phyloP scores from a whole-genome alignment of 352 stramenopile genomes.

The Pythium monospermum region DNA sequence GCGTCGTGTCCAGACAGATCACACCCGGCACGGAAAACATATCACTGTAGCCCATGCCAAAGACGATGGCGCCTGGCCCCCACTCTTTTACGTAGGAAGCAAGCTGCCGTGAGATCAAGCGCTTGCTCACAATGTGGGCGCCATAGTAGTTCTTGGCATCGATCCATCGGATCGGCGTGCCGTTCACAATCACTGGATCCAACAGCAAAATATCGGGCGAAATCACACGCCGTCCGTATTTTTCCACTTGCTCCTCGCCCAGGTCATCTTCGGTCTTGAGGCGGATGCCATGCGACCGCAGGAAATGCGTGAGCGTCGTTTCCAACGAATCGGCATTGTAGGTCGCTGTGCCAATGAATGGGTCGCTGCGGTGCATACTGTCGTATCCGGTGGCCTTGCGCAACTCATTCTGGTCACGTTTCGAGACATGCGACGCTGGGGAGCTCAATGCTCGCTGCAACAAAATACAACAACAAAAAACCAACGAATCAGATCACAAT shows the following conservation, averaged over 20 bases:
- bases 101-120: conserved; percentile 75
- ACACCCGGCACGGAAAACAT: conserved; percentile 82
- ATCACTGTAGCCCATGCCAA: conserved; percentile 84
- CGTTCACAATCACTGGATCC: conserved; percentile 80
- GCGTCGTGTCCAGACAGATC: conserved; percentile 78
- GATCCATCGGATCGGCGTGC: conserved; percentile 81
- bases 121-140: conserved; percentile 86
- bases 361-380: conserved; percentile 82
- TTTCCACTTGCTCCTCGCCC: conserved; percentile 51
- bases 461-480: conserved; percentile 10
- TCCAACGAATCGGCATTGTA: conserved; percentile 78
- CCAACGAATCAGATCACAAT: no score
- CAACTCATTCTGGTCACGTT: conserved; percentile 69
- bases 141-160: conserved; percentile 88
- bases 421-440: conserved; percentile 44
- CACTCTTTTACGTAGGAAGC: conserved; percentile 84
- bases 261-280: conserved; percentile 76
- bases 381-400: conserved; percentile 70
- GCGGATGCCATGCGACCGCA: conserved; percentile 58
- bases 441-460: conserved; percentile 46
- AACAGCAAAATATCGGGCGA: conserved; percentile 78
- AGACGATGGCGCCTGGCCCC: conserved; percentile 78
- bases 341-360: conserved; percentile 58
- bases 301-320: conserved; percentile 63
- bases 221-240: conserved; percentile 68